Evolutionary conservation across 768 basidiomycete species (phyloP), one percentile per base, ranked within the genome.

Genomic region (Podaxis carcinomalis): DNA sequence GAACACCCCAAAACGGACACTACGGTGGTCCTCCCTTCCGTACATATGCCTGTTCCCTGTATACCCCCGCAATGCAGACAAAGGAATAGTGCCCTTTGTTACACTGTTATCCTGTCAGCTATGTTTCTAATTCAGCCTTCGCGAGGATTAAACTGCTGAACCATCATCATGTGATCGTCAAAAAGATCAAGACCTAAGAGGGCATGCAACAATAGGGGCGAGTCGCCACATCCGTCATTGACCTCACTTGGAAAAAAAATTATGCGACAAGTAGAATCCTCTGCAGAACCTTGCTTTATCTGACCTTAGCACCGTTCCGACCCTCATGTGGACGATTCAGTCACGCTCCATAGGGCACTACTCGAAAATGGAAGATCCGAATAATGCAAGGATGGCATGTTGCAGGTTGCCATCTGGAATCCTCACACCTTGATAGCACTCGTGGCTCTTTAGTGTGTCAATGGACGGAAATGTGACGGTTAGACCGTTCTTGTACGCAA

Each of bases 391-490:
- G 27, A 16, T 51, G 27, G 25, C 25, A 39, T 36, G 52, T 54
- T 40, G 28, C 27, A 19, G 21, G 32, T 36, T 37, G 25, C 40
- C 40, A 42, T 11, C 25, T 10, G 28, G 37, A 40, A 58, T 58
- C 57, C 57, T 51, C 57, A 35, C 46, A 44, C 32, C 47, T 57
- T 39, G 56, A 57, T 57, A 57, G 56, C 44, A 10, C 21, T 49
- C 23, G 40, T 32, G 19, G 28, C 14, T 50, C 49, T 57, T 49
- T 16, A 23, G 32, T 32, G 32, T 10, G 32, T 19, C 32, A 36
- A 57, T 21, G 23, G 11, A 51, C 23, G 40, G 47, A 27, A 27
- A 42, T 37, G 9, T 25, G 25, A 39, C 5, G 47, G 5, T 49
- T n/a, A 23, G 32, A 14, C 39, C 54, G 23, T 42, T 40, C 44